Conservation (phyloP, 352 stramenopile genomes). For the Phytophthora colocasiae region DNA sequence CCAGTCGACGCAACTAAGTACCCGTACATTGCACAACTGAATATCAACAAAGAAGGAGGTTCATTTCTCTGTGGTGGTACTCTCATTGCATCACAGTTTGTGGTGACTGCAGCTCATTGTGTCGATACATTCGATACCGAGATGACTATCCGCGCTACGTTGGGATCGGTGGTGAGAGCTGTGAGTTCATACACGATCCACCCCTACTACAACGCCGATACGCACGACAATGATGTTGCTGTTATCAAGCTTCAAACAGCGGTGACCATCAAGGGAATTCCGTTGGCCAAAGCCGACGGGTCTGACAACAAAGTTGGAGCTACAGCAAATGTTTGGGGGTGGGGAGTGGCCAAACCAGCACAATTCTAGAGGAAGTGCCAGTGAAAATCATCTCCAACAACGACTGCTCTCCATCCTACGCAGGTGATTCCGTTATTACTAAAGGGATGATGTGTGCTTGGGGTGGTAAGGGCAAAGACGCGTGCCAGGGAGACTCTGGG, state of each 20-base stretch:
- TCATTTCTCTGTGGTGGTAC: conserved; percentile 42
- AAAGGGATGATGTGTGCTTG: neutral
- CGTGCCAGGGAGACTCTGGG: neutral
- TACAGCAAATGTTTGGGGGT: conserved; percentile 49
- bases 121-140: conserved; percentile 16
- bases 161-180: neutral
- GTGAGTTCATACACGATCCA: conserved; percentile 5
- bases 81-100: conserved; percentile 42
- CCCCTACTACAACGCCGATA: too few relatives aligned
- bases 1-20: neutral
- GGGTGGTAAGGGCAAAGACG: neutral
- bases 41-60: neutral
- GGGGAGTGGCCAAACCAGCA: conserved; percentile 30
- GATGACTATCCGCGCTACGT: too few relatives aligned
- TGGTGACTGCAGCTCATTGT: conserved; percentile 69
- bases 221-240: conserved; percentile 30
- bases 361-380: conserved; percentile 47
- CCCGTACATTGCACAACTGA: conserved; percentile 2
- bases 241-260: conserved; percentile 51
- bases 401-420: conserved; percentile 20
- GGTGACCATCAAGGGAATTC: conserved; percentile 30
- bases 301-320: conserved; percentile 47
- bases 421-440: neutral
- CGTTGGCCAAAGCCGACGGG: conserved; percentile 36
- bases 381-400: conserved; percentile 51